Conservation (phyloP, 2,329 filamentous ascomycete genomes). For the Leptographium procerum region DNA sequence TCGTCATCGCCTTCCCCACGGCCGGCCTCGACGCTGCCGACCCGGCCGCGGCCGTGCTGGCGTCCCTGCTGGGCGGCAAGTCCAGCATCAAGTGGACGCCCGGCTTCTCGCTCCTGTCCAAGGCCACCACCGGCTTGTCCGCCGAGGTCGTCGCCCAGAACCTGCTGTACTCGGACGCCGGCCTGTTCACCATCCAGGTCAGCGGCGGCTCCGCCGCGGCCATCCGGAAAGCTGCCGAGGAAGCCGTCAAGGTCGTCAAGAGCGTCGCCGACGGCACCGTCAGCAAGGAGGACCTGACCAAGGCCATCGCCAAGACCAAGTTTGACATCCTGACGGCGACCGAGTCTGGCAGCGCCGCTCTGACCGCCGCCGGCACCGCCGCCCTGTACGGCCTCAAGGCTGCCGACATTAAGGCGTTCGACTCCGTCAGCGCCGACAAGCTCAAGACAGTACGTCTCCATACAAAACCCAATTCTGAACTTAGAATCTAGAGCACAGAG, state of each 20-base stretch:
- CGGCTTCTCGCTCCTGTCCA: slow-evolving; percentile 82
- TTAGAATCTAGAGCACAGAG: too few species aligned
- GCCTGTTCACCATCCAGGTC: slow-evolving; percentile 75
- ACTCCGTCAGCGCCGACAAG: slow-evolving; percentile 71
- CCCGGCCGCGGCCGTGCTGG: slow-evolving; percentile 79
- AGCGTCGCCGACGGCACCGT: slow-evolving; percentile 64
- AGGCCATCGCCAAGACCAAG: slow-evolving; percentile 87
- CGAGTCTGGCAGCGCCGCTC: slow-evolving; percentile 69
- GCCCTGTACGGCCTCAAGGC: slow-evolving; percentile 56
- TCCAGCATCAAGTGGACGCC: slow-evolving; percentile 91
- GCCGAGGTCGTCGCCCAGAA: slow-evolving; percentile 65
- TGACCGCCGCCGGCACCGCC: slow-evolving; percentile 72
- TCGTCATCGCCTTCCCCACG: slow-evolving; percentile 88
- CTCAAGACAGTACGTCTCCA: slow-evolving; percentile 63
- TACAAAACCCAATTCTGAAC: too few species aligned
- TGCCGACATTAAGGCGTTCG: slow-evolving; percentile 19
- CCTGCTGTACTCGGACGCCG: slow-evolving; percentile 83
- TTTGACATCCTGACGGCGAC: slow-evolving; percentile 78
- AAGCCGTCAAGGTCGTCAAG: slow-evolving; percentile 73
- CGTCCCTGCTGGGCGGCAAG: slow-evolving; percentile 79
- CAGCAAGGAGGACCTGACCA: slow-evolving; percentile 75
- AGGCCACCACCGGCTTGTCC: slow-evolving; percentile 56
- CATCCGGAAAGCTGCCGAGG: slow-evolving; percentile 62
- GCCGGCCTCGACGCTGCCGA: slow-evolving; percentile 74
- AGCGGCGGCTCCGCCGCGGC: slow-evolving; percentile 56